Percentiles rank a stretch among this genome's conserved stretches.
These are phyloP conservation scores for Sarocladium kiliense DNA, from an alignment of 2,329 filamentous ascomycete genomes.

Conservation along the genomic window DNA sequence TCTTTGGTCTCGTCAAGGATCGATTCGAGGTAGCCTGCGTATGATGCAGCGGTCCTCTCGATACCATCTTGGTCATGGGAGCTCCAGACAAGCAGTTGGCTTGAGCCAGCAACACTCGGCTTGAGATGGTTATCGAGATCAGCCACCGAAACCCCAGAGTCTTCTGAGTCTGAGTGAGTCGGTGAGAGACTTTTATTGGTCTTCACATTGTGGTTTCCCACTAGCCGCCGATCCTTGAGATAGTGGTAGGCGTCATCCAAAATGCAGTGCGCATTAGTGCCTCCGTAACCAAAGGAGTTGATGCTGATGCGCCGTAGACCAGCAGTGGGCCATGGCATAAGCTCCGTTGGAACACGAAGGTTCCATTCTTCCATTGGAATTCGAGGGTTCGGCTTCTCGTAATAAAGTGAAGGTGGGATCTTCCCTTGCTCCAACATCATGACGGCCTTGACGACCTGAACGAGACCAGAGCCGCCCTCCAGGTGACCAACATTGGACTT, in stretches of 20 bases:
- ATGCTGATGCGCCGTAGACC: conserved; percentile 40
- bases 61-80: not conserved
- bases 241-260: conserved; percentile 28
- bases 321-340: conserved; percentile 11
- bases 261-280: conserved; percentile 50
- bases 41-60: not conserved
- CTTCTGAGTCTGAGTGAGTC: not conserved
- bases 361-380: not conserved
- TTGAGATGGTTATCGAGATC: not conserved
- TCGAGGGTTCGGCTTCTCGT: conserved; percentile 44
- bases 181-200: not conserved
- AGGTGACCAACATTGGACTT: conserved; percentile 53
- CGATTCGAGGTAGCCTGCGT: not conserved
- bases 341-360: not conserved
- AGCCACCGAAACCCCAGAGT: too few relatives aligned
- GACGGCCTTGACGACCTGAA: conserved; percentile 47
- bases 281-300: conserved; percentile 56
- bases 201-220: not conserved
- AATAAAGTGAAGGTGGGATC: conserved; percentile 30
- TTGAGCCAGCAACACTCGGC: not conserved
- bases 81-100: not conserved
- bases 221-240: not conserved
- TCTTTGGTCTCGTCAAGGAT: not conserved
- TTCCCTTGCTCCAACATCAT: conserved; percentile 43
- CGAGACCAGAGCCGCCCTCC: conserved; percentile 46